Evolutionary conservation across 1,139 yeast species (phyloP).

Genomic region (Saccharomyces hybrid): DNA sequence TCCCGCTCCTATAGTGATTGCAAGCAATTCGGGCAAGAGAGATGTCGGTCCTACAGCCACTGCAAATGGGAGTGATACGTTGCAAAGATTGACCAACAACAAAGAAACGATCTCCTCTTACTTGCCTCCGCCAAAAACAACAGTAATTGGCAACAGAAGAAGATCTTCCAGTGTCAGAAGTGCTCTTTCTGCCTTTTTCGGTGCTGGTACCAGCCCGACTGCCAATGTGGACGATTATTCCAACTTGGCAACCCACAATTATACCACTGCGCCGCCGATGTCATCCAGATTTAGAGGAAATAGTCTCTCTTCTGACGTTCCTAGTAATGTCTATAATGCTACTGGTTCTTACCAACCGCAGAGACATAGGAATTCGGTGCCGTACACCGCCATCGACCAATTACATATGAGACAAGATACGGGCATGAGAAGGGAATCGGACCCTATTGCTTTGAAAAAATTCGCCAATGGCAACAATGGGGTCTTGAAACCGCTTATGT

Average conservation of each 20-base stretch:
- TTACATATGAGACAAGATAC: neutral
- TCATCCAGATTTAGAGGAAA: neutral
- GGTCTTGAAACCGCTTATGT: neutral
- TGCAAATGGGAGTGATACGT: neutral
- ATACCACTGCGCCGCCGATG: neutral
- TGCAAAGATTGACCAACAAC: neutral
- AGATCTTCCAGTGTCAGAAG: neutral
- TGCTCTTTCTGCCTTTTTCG: neutral
- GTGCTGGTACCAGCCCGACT: neutral
- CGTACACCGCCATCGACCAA: neutral
- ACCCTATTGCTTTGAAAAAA: neutral
- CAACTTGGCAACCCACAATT: neutral
- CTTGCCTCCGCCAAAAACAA: neutral
- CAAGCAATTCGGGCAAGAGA: neutral
- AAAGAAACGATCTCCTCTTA: neutral
- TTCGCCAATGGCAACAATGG: neutral
- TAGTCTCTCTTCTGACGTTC: neutral
- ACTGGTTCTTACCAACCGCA: neutral
- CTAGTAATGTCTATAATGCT: neutral
- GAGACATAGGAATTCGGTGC: neutral
- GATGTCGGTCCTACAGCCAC: neutral
- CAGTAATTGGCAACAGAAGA: neutral
- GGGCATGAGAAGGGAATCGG: neutral
- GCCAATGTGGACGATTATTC: neutral
- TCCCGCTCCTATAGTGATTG: neutral